Conservation (phyloP, 768 basidiomycete species). For the Sporobolomyces phaffii region DNA sequence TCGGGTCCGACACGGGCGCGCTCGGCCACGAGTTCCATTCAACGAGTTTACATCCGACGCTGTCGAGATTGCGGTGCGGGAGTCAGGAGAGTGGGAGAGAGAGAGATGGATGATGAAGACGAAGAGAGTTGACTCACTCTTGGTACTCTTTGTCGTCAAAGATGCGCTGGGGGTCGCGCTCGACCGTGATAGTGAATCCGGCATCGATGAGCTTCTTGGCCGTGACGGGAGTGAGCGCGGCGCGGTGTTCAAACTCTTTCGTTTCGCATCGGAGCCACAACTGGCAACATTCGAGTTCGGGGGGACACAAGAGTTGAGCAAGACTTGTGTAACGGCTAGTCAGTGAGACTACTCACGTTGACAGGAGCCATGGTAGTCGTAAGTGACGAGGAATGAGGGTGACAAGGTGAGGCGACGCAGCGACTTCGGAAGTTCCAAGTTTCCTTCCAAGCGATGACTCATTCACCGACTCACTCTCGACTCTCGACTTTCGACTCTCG, state of each 20-base stretch:
- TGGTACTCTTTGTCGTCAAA: slow-evolving; percentile 91
- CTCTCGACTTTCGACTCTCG: too few species aligned
- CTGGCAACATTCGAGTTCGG: neutral
- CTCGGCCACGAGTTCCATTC: slow-evolving; percentile 81
- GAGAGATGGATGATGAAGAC: neutral
- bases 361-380: slow-evolving; percentile 4
- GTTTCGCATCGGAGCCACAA: slow-evolving; percentile 97
- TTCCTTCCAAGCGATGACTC: neutral
- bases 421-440: neutral
- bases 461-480: neutral
- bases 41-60: slow-evolving; percentile 83
- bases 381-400: neutral
- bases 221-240: slow-evolving; percentile 86
- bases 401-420: neutral
- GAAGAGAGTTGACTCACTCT: slow-evolving; percentile 57
- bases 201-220: slow-evolving; percentile 79
- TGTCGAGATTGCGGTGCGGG: slow-evolving; percentile 44
- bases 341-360: neutral
- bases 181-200: slow-evolving; percentile 84
- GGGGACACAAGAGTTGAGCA: neutral
- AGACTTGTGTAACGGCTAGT: neutral
- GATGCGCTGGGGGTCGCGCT: slow-evolving; percentile 87
- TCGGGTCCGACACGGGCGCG: slow-evolving; percentile 67
- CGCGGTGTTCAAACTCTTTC: slow-evolving; percentile 86
- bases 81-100: neutral